Evolutionary conservation across 129 eudicot species (phyloP).

Genomic region (Flaveria brownii): DNA sequence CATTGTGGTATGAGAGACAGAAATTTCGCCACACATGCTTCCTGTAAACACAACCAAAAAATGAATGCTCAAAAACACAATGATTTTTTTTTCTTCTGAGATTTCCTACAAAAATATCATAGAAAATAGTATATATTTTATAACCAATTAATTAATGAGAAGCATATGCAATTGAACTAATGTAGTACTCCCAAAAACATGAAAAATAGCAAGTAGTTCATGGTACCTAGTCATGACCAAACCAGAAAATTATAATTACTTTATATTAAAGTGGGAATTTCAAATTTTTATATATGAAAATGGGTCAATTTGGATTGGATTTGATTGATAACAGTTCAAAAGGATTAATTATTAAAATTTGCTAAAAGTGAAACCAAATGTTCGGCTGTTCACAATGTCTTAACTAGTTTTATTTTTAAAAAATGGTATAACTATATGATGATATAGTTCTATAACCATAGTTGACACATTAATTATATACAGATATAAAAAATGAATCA

Average conservation of each 20-base stretch:
- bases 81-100: background rate
- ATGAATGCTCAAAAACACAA: conserved; percentile 7
- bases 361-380: background rate
- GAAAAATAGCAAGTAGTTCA: no score
- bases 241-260: background rate
- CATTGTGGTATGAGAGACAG: conserved; percentile 73
- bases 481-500: background rate
- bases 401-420: background rate
- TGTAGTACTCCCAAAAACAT: no score
- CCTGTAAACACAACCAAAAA: conserved; percentile 48
- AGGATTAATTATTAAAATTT: background rate
- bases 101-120: background rate
- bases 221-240: no score
- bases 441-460: background rate
- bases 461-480: background rate
- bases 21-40: conserved; percentile 91
- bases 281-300: background rate
- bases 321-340: background rate
- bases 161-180: background rate
- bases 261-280: background rate
- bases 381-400: no score
- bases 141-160: background rate
- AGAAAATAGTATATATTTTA: background rate
- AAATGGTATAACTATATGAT: no score
- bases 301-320: background rate